Base-by-base conservation (phyloP, 108 stramenopile species). In the Aurantiochytrium sp. region DNA sequence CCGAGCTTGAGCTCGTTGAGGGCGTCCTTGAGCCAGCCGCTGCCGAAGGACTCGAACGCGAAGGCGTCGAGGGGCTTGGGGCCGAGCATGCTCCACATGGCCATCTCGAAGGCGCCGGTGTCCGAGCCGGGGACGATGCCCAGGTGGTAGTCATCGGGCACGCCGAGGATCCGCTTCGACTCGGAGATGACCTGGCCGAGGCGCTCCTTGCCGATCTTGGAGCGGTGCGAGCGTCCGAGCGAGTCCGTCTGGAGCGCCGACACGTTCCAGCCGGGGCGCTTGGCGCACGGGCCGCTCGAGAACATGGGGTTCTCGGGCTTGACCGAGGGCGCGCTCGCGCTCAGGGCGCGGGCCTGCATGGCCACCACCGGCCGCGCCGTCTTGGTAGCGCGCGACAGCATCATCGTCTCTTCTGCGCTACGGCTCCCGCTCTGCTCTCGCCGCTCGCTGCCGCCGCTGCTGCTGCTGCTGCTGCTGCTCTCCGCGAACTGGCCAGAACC, bases 51-150 rank as follows among this genome's bases (percentile, higher is more conserved):
- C 92, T 99, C 99, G 98, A 98, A 99, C 91, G 98, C 95, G 91
- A 96, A 97, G 85, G 96, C 90, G 90, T 99, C 99, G 55, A 99
- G 94, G 88, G 98, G 97, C 22, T 94, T 89, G 22, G 88, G 93
- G 34, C 99, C 99, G 42, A 99, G 93, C 93, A 99, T 96, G 91
- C 94, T 96, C 99, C 99, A 99, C 99, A 99, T 99, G 89, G 99
- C 99, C 99, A 99, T 99, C 94, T 99, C 99, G 90, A 96, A 98
- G 31, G 99, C 99, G 31, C 99, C 99, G 36, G 99, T 99, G 88
- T 99, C 99, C 22, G 97, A 97, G 68, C 97, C 99, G 68, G 99
- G 98, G 65, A 99, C 99, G 88, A 98, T 97, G 42, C 96, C 97
- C 24, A 97, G 91, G 48, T 94, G 93, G 93, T 97, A 99, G 89